Evolutionary conservation across 1,139 yeast species (phyloP).

Genomic region (Sugiyamaella xylanicola): DNA sequence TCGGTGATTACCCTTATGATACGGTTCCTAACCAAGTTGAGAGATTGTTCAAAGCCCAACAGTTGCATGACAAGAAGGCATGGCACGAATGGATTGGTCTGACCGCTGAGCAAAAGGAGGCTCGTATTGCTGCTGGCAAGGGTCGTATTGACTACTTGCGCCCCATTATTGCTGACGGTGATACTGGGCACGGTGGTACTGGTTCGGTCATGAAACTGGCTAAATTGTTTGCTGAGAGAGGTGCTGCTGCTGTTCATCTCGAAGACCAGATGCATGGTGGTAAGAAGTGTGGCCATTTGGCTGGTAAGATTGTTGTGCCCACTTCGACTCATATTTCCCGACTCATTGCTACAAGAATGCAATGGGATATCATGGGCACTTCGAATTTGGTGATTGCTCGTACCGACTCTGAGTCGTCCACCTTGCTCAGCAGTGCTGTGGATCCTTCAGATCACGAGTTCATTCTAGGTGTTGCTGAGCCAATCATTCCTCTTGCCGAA

Average conservation of each 20-base stretch:
- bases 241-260: conserved; percentile 65
- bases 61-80: conserved; percentile 57
- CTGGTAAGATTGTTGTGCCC: conserved; percentile 66
- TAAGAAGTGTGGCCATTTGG: conserved; percentile 65
- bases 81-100: conserved; percentile 49
- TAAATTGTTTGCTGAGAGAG: conserved; percentile 63
- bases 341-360: conserved; percentile 60
- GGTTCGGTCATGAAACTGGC: conserved; percentile 66
- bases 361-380: conserved; percentile 66
- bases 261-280: conserved; percentile 70
- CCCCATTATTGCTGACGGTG: conserved; percentile 69
- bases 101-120: conserved; percentile 38
- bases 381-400: conserved; percentile 62
- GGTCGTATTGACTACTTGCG: conserved; percentile 54
- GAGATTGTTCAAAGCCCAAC: conserved; percentile 59
- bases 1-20: conserved; percentile 66
- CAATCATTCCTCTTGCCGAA: conserved; percentile 51
- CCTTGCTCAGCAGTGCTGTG: conserved; percentile 54
- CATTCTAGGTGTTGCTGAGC: conserved; percentile 52
- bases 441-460: conserved; percentile 61
- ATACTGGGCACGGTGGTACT: conserved; percentile 69
- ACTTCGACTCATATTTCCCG: conserved; percentile 59
- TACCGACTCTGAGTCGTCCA: conserved; percentile 62
- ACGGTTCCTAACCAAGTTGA: conserved; percentile 69
- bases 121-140: conserved; percentile 33